Conservation (phyloP, 805 yeast species). For the Hemisphaericaspora nanyangensis region DNA sequence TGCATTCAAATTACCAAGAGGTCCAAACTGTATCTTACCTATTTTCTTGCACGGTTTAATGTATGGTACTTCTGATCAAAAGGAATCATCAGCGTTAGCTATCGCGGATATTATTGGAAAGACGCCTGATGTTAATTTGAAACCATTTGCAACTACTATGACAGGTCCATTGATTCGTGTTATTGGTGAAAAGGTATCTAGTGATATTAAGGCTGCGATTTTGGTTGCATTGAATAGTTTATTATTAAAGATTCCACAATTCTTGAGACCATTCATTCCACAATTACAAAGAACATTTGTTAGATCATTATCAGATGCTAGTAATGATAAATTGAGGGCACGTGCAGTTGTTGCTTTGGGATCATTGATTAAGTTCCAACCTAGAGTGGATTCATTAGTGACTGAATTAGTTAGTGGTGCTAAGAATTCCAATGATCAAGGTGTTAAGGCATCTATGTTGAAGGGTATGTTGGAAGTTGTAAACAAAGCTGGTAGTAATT, state of each 20-base stretch:
- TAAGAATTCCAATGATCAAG: conserved; percentile 56
- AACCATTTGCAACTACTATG: conserved; percentile 85
- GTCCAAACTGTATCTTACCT: conserved; percentile 86
- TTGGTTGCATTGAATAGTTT: conserved; percentile 76
- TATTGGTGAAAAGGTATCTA: conserved; percentile 88
- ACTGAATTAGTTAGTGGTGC: conserved; percentile 79
- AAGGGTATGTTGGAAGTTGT: conserved; percentile 83
- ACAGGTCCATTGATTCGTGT: conserved; percentile 98
- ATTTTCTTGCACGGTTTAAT: conserved; percentile 91
- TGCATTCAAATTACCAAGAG: conserved; percentile 73
- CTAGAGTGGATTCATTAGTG: conserved; percentile 90
- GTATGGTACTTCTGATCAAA: conserved; percentile 83
- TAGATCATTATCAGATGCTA: conserved; percentile 77
- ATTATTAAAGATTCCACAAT: conserved; percentile 80
- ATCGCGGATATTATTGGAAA: conserved; percentile 83
- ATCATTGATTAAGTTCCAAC: conserved; percentile 80
- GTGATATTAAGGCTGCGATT: conserved; percentile 94
- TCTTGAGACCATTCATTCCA: conserved; percentile 92
- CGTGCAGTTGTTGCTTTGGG: conserved; percentile 92
- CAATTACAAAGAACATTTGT: conserved; percentile 97
- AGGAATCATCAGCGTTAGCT: conserved; percentile 83
- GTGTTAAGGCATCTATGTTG: conserved; percentile 81
- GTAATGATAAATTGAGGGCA: conserved; percentile 66
- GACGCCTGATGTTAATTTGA: conserved; percentile 78
- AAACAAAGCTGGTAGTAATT: conserved; percentile 68